A percentile compares a stretch with the other conserved stretches of the same genome.
Evolutionary conservation across 768 basidiomycete species (phyloP).

Genomic region (Tubosaeta sp.): DNA sequence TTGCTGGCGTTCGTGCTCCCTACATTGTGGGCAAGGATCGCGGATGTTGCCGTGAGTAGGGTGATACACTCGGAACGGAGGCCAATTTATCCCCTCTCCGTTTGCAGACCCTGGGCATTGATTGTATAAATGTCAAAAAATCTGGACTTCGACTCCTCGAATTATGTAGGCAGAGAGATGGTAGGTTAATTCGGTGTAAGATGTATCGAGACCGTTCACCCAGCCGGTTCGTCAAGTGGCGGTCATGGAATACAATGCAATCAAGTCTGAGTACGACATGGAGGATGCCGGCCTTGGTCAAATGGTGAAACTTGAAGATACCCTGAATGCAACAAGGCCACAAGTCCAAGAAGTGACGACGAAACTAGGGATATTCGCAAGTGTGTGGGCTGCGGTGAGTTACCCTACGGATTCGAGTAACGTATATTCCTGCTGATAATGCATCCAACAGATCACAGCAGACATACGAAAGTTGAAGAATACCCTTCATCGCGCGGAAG

Average conservation of each 20-base stretch:
- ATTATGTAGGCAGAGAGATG: not conserved
- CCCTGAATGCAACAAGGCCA: slow-evolving; percentile 9
- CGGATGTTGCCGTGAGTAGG: slow-evolving; percentile 1
- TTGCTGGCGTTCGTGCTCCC: slow-evolving; percentile 14
- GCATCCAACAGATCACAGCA: slow-evolving; percentile 16
- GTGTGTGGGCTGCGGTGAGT: slow-evolving; percentile 19
- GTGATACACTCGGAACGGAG: not conserved
- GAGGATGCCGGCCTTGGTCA: slow-evolving; percentile 13
- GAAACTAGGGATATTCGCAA: slow-evolving; percentile 17
- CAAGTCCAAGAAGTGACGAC: slow-evolving; percentile 16
- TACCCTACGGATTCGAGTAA: not conserved
- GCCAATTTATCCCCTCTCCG: not conserved
- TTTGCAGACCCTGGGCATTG: slow-evolving; percentile 2
- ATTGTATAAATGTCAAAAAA: slow-evolving; percentile 2
- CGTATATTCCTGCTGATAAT: not conserved
- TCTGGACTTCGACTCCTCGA: slow-evolving; percentile 9
- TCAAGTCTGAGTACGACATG: slow-evolving; percentile 9
- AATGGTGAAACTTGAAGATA: slow-evolving; percentile 12
- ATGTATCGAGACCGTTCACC: not conserved
- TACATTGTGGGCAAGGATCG: slow-evolving; percentile 6
- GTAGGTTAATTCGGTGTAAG: slow-evolving; percentile 2
- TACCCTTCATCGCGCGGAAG: slow-evolving; percentile 6
- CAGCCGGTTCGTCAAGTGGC: slow-evolving; percentile 7
- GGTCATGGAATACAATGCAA: not conserved
- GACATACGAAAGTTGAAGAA: slow-evolving; percentile 12